Conservation (phyloP, 1,284 basidiomycete species). For the Amylostereum areolatum region DNA sequence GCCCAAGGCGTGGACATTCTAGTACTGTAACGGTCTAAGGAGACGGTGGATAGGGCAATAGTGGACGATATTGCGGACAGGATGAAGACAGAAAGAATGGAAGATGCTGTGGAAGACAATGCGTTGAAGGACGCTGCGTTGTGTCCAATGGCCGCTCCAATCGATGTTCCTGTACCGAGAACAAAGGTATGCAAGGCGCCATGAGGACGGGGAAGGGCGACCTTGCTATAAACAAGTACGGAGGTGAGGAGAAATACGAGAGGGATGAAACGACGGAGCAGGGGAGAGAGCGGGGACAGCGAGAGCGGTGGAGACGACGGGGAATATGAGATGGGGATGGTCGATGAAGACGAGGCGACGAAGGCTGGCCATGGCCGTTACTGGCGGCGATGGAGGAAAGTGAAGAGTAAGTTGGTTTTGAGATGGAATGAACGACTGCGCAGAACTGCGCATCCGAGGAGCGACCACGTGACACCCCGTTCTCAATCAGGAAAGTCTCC, state of each 20-base stretch:
- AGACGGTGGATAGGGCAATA: slow-evolving; percentile 34
- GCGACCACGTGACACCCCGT: not conserved
- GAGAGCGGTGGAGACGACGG: slow-evolving; percentile 26
- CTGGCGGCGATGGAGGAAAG: too few species aligned
- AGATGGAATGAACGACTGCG: too few species aligned
- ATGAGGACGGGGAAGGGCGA: slow-evolving; percentile 32
- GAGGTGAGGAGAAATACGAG: slow-evolving; percentile 39
- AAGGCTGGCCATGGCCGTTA: not conserved
- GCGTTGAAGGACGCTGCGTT: slow-evolving; percentile 46
- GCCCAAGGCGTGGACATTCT: slow-evolving; percentile 33
- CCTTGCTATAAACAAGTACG: slow-evolving; percentile 44
- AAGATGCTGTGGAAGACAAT: slow-evolving; percentile 44
- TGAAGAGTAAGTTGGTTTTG: too few species aligned
- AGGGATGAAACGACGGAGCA: slow-evolving; percentile 47
- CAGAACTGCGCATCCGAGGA: too few species aligned
- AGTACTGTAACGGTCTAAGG: slow-evolving; percentile 26
- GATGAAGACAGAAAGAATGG: slow-evolving; percentile 38
- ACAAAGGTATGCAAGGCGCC: slow-evolving; percentile 24
- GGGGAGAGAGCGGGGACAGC: slow-evolving; percentile 42
- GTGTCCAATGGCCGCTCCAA: slow-evolving; percentile 42
- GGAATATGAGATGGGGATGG: slow-evolving; percentile 33
- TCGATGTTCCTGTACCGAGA: slow-evolving; percentile 37
- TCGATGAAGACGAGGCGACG: slow-evolving; percentile 24
- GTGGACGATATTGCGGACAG: slow-evolving; percentile 39
- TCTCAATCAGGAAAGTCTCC: not conserved